Percentiles rank a stretch among this genome's conserved stretches.
These are phyloP conservation scores for Gentiana dahurica DNA, from an alignment of 257 asterid species.

Conservation along the genomic window DNA sequence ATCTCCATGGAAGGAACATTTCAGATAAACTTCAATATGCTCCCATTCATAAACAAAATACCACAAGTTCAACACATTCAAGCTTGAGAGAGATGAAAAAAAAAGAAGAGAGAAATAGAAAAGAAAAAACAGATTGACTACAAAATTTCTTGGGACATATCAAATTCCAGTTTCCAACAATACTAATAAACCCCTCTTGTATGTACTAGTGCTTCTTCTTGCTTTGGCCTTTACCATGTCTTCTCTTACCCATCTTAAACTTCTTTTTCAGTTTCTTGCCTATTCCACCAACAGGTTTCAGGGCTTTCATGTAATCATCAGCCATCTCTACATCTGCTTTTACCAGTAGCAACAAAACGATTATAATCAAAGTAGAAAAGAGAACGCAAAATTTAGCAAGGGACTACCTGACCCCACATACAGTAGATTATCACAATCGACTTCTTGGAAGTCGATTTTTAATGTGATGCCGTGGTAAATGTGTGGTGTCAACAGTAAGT, in stretches of 20 bases:
- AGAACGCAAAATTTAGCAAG: background rate
- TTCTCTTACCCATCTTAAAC: slow-evolving; percentile 58
- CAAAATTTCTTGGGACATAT: too few relatives aligned
- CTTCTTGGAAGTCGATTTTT: too few relatives aligned
- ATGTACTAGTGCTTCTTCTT: slow-evolving; percentile 36
- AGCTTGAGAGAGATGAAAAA: background rate
- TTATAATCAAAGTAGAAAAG: background rate
- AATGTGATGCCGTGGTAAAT: too few relatives aligned
- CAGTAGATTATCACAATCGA: too few relatives aligned
- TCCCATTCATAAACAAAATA: too few relatives aligned
- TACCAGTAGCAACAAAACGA: background rate
- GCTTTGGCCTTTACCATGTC: slow-evolving; percentile 67
- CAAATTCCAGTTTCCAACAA: background rate
- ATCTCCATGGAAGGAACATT: too few relatives aligned
- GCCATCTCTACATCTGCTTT: slow-evolving; percentile 56
- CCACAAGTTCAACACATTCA: too few relatives aligned
- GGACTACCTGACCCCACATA: too few relatives aligned
- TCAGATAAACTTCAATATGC: too few relatives aligned
- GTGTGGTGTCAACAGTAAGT: too few relatives aligned
- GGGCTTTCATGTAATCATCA: slow-evolving; percentile 20
- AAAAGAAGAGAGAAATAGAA: background rate
- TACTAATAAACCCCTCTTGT: too few relatives aligned
- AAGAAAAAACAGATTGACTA: background rate
- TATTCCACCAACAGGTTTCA: slow-evolving; percentile 53
- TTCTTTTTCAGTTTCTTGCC: slow-evolving; percentile 58